Evolutionary conservation across 2,329 filamentous ascomycete species (phyloP).

Genomic region (Moelleriella libera): DNA sequence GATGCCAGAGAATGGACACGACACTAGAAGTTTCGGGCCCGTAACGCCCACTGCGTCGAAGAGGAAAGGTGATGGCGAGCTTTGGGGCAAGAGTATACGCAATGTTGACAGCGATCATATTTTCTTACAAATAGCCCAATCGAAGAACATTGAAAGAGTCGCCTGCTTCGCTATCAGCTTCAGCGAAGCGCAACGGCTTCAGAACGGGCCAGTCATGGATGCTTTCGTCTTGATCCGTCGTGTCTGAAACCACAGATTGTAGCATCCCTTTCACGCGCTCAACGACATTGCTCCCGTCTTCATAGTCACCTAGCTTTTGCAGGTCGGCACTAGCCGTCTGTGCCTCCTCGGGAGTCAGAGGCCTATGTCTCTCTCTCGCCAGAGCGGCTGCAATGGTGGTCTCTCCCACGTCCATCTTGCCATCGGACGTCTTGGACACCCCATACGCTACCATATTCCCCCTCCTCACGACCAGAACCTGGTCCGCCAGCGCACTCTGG

Average conservation of each 20-base stretch:
- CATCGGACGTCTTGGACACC: constrained; percentile 2
- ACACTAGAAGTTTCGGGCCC: no score
- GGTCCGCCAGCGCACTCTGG: constrained; percentile 12
- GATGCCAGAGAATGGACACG: no score
- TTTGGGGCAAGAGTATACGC: no score
- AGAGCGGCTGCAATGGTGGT: constrained; percentile 10
- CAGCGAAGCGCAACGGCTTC: constrained; percentile 9
- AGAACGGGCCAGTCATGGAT: constrained; percentile 5
- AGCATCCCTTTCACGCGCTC: constrained; percentile 12
- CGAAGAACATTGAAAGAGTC: constrained; percentile 5
- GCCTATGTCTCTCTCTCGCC: constrained; percentile 12
- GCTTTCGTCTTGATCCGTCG: neutral
- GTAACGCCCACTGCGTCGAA: no score
- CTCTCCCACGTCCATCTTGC: constrained; percentile 1
- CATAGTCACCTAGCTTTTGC: constrained; percentile 9
- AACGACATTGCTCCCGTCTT: constrained; percentile 9
- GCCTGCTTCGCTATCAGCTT: neutral
- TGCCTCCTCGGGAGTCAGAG: constrained; percentile 13
- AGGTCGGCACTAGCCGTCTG: constrained; percentile 11
- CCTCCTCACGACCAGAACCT: constrained; percentile 24
- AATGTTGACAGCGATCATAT: neutral
- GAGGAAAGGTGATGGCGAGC: no score
- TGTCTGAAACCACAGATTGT: constrained; percentile 7
- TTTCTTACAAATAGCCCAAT: neutral
- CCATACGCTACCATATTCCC: constrained; percentile 20